phyloP scores from a whole-genome alignment of 2,329 filamentous ascomycete species.

The Corinectria fuckeliana region DNA sequence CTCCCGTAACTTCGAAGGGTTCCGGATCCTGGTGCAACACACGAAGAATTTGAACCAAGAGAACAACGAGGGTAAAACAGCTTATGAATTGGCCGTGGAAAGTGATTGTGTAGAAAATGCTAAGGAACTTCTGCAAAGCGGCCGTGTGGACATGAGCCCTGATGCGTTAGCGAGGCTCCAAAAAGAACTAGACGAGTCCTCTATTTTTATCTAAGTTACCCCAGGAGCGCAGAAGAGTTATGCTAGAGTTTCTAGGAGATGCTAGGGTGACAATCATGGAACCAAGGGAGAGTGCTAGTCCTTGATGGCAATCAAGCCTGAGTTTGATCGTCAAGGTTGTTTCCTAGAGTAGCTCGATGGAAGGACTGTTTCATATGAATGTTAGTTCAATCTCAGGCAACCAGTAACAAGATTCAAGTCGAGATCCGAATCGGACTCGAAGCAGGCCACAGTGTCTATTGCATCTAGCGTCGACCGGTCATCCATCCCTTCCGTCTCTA shows the following conservation, averaged over 20 bases:
- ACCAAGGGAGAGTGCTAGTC: too few species aligned
- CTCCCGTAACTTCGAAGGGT: fast-evolving
- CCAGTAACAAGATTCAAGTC: too few species aligned
- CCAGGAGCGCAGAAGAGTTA: background rate
- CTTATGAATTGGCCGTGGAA: background rate
- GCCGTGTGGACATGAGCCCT: background rate
- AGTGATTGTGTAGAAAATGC: fast-evolving
- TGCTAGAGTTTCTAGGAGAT: background rate
- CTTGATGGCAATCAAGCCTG: too few species aligned
- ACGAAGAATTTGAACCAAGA: background rate
- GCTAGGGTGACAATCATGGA: too few species aligned
- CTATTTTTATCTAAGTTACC: too few species aligned
- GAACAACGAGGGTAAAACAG: background rate
- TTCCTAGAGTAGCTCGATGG: too few species aligned
- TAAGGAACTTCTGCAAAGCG: background rate
- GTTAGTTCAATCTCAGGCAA: too few species aligned
- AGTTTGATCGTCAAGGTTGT: too few species aligned
- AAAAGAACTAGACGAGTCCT: too few species aligned
- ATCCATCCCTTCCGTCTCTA: background rate
- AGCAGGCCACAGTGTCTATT: background rate
- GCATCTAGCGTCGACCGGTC: background rate
- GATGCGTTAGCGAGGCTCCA: background rate
- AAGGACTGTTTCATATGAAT: too few species aligned
- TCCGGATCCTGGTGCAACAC: background rate
- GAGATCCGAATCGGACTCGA: background rate